These are phyloP conservation scores for Hypoxylon sp. DNA, from an alignment of 2,329 filamentous ascomycete genomes.

Conservation along the genomic window DNA sequence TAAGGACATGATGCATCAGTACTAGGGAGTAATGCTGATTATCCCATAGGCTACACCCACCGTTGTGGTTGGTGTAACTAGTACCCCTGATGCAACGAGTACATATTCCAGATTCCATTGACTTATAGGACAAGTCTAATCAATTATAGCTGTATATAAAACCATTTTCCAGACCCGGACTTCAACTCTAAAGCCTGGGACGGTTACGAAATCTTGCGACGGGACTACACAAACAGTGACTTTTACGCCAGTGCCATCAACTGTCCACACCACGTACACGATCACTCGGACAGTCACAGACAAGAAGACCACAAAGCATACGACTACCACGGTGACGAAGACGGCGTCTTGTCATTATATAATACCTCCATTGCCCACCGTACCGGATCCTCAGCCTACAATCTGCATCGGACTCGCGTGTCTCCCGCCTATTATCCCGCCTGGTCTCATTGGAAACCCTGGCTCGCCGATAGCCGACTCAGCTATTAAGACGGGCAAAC, in stretches of 20 bases:
- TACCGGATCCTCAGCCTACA: slow-evolving; percentile 40
- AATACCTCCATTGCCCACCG: slow-evolving; percentile 43
- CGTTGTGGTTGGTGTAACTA: slow-evolving; percentile 56
- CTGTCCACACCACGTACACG: slow-evolving; percentile 52
- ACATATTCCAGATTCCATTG: slow-evolving; percentile 16
- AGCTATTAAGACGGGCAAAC: slow-evolving; percentile 37
- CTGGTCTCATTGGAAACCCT: slow-evolving; percentile 35
- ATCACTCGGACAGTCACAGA: slow-evolving; percentile 55
- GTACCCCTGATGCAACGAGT: slow-evolving; percentile 57
- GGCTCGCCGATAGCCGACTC: slow-evolving; percentile 24
- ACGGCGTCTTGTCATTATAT: slow-evolving; percentile 56
- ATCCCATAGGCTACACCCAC: slow-evolving; percentile 56
- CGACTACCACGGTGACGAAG: slow-evolving; percentile 53
- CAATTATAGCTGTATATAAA: slow-evolving; percentile 42
- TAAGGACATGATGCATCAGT: slow-evolving; percentile 40
- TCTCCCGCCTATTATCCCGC: slow-evolving; percentile 28
- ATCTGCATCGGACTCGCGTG: slow-evolving; percentile 40
- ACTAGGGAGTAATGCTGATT: slow-evolving; percentile 1
- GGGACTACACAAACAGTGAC: slow-evolving; percentile 57
- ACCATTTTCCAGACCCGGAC: slow-evolving; percentile 54
- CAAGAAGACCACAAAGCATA: slow-evolving; percentile 52
- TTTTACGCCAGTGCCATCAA: slow-evolving; percentile 53
- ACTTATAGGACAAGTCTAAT: slow-evolving; percentile 5
- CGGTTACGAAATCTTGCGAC: slow-evolving; percentile 55
- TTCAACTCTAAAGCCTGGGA: slow-evolving; percentile 54